Evolutionary conservation across 2,329 filamentous ascomycete genomes (phyloP), one percentile per base, ranked within the genome.

Genomic region (Rhynchosporium agropyri): DNA sequence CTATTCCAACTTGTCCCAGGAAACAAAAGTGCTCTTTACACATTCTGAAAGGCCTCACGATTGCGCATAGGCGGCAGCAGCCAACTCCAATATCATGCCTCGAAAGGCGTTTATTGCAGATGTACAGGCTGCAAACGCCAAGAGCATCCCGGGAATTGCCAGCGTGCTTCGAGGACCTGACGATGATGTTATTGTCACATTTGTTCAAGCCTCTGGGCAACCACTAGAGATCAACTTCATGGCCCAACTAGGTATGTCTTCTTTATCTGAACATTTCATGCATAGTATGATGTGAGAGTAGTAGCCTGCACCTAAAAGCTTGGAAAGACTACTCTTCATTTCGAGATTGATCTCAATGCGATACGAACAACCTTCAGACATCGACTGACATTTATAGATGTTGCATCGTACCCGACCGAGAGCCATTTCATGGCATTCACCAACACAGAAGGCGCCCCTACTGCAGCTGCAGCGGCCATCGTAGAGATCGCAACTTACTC

Each of bases 141-240:
- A 26, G 70, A 70, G 2, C 77, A 69, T 85, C 53, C 66, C 77
- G 0, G 76, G 81, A 55, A 78, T 95, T 54, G 76, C 76, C 54
- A 72, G 79, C 40, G 77, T 96, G 29, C 76, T 77, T 40, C 77
- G 79, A 42, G 89, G 89, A 15, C 85, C 87, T 4, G 88, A 89
- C 38, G 89, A 94, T 74, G 85, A 90, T 62, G 80, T 96, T 62
- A 81, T 81, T 13, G 89, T 94, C 73, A 79, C 76, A 4, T 90
- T 82, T 68, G 64, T 72, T 76, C 76, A 70, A 40, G 40, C 48
- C 49, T 60, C 64, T 51, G 68, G 67, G 8, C 28, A 59, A 13
- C 67, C 71, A 8, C 67, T 71, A 20, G 68, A 72, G 48, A 70
- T 74, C 28, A 63, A 63, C 50, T 58, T 73, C 26, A 65, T 71